Base-by-base conservation (phyloP, 2,329 filamentous ascomycete genomes). In the Aureobasidium sp. region DNA sequence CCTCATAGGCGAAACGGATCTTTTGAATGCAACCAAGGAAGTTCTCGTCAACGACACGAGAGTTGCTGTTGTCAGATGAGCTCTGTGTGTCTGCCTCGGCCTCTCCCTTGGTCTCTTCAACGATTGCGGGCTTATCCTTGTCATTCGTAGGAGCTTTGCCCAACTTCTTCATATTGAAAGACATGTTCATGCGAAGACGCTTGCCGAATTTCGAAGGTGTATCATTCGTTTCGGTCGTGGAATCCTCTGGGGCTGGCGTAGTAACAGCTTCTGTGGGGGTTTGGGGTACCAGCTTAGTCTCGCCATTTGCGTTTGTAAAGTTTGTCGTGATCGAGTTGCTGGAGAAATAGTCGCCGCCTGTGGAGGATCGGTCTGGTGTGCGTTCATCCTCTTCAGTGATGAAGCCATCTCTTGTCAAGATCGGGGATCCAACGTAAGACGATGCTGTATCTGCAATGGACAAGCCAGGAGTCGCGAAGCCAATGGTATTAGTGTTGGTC, bases 151-250 rank as follows among this genome's bases (percentile, higher is more conserved):
- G 78, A 2, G 86, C 87, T 17, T 90, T 84, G 14, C 85, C 85
- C 15, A 93, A 80, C 74, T 96, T 96, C 78, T 95, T 97, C 69
- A 87, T 88, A 39, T 68, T 68, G 69, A 93, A 91, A 0, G 87
- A 85, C 67, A 70, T 71, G 64, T 80, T 82, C 84, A 90, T 88
- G 52, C 88, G 85, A 73, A 96, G 92, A 68, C 90, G 90, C 76
- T 92, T 94, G 47, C 88, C 85, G 71, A 96, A 95, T 6, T 69
- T 69, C 6, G 62, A 62, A 3, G 70, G 67, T 4, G 70, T 71
- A 11, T 72, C 70, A 65, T 89, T 89, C 14, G 79, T 76, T 61
- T 84, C 83, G 63, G 69, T 85, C 6, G 62, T 65, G 4, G 64
- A 66, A 1, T 71, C 70, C 15, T 60, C 57, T 29, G 24, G 33